Evolutionary conservation across 768 basidiomycete species (phyloP), one percentile per base, ranked within the genome.

Genomic region (Mycena maculata): DNA sequence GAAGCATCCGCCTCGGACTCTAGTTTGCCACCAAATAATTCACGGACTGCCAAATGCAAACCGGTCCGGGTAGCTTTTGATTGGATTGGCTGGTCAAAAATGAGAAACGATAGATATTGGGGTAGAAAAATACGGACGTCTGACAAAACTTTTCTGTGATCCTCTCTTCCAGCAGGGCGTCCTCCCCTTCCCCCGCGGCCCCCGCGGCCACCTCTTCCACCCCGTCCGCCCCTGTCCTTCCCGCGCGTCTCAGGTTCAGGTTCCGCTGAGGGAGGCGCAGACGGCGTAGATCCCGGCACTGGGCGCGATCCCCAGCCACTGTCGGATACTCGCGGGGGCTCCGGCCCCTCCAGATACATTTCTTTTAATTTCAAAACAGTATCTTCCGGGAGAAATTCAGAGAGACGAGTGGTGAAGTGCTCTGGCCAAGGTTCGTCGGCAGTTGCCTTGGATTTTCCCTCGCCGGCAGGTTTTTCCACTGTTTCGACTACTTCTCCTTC

Each of bases 11-110:
- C 92, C 75, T 94, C 92, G 30, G 89, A 93, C 58, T 96, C 92
- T 56, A 99, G 85, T 72, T 92, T 93, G 30, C 95, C 94, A 4
- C 76, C 82, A 77, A 99, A 98, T 20, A 93, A 76, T 69, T 91
- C 88, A 63, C 98, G 88, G 53, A 99, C 83, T 16, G 83, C 79
- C 77, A 92, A 85, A 76, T 99, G 98, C 66, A 98, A 85, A 3
- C 87, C 87, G 2, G 94, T 94, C 28, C 98, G 88, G 7, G 86
- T 88, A 38, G 87, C 85, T 78, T 99, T 99, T 9, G 90, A 91
- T 25, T 83, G 76, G 50, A 99, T 96, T 12, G 93, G 91, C 95
- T 98, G 77, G 33, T 57, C 33, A 31, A 38, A 62, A 72, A 59
- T 70, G 55, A 76, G 71, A 64, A 38, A 63, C n/a, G 54, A 39